phyloP scores from a whole-genome alignment of 1,139 yeast species.

The Suhomyces chickasaworum region DNA sequence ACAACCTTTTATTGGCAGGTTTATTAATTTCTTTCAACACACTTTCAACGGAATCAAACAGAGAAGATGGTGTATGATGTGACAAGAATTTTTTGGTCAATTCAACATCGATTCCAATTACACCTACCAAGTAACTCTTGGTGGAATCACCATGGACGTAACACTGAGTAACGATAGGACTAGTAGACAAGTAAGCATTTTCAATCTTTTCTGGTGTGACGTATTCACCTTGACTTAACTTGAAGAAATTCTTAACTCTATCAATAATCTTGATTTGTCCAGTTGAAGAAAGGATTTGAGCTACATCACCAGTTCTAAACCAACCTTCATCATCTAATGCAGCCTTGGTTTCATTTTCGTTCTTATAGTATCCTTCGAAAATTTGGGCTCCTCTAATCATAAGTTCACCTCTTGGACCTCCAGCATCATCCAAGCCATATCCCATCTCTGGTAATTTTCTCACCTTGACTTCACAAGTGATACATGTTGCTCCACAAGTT shows the following conservation, averaged over 20 bases:
- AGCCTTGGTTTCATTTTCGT: slow-evolving; percentile 27
- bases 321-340: slow-evolving; percentile 27
- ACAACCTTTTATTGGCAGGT: slow-evolving; percentile 14
- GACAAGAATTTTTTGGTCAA: slow-evolving; percentile 22
- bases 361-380: slow-evolving; percentile 27
- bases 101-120: slow-evolving; percentile 25
- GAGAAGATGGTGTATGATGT: slow-evolving; percentile 18
- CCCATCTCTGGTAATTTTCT: slow-evolving; percentile 71
- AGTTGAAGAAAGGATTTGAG: slow-evolving; percentile 19
- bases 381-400: slow-evolving; percentile 31
- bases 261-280: slow-evolving; percentile 28
- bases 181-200: slow-evolving; percentile 23
- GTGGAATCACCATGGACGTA: slow-evolving; percentile 27
- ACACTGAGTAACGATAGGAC: slow-evolving; percentile 24
- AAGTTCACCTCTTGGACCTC: slow-evolving; percentile 31
- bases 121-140: slow-evolving; percentile 24
- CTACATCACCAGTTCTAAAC: slow-evolving; percentile 33
- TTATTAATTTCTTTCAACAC: slow-evolving; percentile 19
- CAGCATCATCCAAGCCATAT: slow-evolving; percentile 46
- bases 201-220: slow-evolving; percentile 31
- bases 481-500: slow-evolving; percentile 62
- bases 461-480: slow-evolving; percentile 58
- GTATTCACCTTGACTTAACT: slow-evolving; percentile 33
- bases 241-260: slow-evolving; percentile 33
- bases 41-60: slow-evolving; percentile 20